A percentile compares a stretch with the other conserved stretches of the same genome.
Conservation (phyloP, 2,329 filamentous ascomycete genomes). For the Botrytis paeoniae region DNA sequence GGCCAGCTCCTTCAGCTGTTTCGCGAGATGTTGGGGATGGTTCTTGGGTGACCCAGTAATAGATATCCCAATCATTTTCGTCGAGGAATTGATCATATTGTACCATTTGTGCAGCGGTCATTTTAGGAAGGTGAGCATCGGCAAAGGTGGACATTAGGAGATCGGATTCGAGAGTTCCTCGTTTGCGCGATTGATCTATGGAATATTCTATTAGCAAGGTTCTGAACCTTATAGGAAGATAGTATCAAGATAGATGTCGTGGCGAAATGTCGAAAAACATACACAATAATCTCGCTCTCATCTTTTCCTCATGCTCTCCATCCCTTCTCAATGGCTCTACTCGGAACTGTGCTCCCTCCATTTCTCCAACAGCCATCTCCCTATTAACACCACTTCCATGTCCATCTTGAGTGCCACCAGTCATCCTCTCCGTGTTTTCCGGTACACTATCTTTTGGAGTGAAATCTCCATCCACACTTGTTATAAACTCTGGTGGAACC, state of each 20-base stretch:
- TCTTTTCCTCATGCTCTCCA: constrained; percentile 82
- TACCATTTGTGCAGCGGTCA: constrained; percentile 69
- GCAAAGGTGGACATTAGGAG: constrained; percentile 96
- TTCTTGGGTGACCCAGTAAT: constrained; percentile 98
- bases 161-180: constrained; percentile 92
- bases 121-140: constrained; percentile 68
- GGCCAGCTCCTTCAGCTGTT: constrained; percentile 51
- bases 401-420: constrained; percentile 57
- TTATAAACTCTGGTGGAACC: constrained; percentile 58
- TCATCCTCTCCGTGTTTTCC: constrained; percentile 63
- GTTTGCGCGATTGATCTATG: constrained; percentile 91
- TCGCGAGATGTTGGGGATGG: constrained; percentile 57
- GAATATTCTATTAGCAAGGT: constrained; percentile 17
- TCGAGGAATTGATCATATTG: constrained; percentile 93
- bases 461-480: constrained; percentile 53
- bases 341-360: constrained; percentile 80
- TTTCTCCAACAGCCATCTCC: constrained; percentile 77
- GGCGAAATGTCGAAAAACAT: constrained; percentile 17
- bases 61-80: constrained; percentile 99
- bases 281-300: constrained; percentile 80
- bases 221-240: background rate
- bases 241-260: background rate
- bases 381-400: constrained; percentile 47
- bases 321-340: constrained; percentile 84
- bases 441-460: constrained; percentile 57